Evolutionary conservation across 139 green algal genomes (phyloP).

Genomic region (Limnomonas spitsbergensis): DNA sequence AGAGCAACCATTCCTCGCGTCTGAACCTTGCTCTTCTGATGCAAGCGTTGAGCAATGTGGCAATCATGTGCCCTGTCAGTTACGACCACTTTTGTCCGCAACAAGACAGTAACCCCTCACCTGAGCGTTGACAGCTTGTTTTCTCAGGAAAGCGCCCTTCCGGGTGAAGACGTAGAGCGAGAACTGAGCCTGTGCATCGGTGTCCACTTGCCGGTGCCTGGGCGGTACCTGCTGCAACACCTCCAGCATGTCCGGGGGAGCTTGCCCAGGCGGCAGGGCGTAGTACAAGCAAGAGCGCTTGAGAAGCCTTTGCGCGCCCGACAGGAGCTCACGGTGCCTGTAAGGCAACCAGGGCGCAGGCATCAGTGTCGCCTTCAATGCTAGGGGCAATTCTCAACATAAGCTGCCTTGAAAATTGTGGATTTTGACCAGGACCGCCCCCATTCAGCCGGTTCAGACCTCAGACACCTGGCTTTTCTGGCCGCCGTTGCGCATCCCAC

Average conservation of each 20-base stretch:
- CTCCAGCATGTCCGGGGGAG: slow-evolving; percentile 48
- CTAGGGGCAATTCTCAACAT: too few species aligned
- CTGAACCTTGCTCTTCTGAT: too few species aligned
- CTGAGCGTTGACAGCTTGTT: slow-evolving; percentile 48
- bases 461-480: too few species aligned
- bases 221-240: slow-evolving; percentile 45
- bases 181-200: slow-evolving; percentile 36
- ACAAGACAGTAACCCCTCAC: slow-evolving; percentile 29
- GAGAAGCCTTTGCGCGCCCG: slow-evolving; percentile 16
- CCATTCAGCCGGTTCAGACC: too few species aligned
- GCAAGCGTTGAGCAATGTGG: neutral
- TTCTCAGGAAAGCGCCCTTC: slow-evolving; percentile 27
- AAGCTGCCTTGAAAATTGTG: too few species aligned
- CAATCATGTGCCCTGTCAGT: neutral
- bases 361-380: too few species aligned
- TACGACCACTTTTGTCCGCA: too few species aligned
- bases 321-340: slow-evolving; percentile 20
- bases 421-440: too few species aligned
- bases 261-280: slow-evolving; percentile 45
- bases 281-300: slow-evolving; percentile 45
- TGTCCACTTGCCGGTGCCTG: slow-evolving; percentile 24
- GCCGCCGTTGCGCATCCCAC: too few species aligned
- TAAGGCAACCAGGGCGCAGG: too few species aligned
- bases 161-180: slow-evolving; percentile 54
- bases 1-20: too few species aligned